Base-by-base conservation (phyloP, 139 green algal species). In the Yamagishiella unicocca region DNA sequence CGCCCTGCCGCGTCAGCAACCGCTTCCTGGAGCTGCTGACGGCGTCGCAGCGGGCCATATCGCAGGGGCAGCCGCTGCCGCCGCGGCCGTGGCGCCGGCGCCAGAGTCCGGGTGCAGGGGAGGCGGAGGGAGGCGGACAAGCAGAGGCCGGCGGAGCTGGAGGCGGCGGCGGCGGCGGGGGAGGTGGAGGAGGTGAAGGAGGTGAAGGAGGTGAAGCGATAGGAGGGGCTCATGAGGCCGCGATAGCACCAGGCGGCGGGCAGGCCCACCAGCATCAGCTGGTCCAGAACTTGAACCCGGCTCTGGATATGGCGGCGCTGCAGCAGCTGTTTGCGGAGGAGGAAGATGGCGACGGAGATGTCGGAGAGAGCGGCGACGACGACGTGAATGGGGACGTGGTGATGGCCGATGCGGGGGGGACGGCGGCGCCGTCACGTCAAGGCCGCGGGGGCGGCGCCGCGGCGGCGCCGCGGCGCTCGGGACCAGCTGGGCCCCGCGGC, bases 151-250 rank as follows among this genome's bases (percentile, higher is more conserved):
- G 43, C 29, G 42, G 21, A 29, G 37, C 37, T 19, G 38, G 38
- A 21, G 71, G 71, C 22, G 71, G 71, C 71, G 68, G 68, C 68
- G 71, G 71, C 71, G 71, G 71, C 24, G 71, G 42, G 24, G 73
- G 73, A 46, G 73, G 5, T 19, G 45, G n/a, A 10, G 5, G 1
- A 7, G 45, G 10, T 82, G 73, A 46, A n/a, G 73, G 73, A 24
- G 45, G 46, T 5, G 73, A n/a, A 2, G 73, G 46, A 35, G 46
- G n/a, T n/a, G 73, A 29, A 27, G 73, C n/a, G n/a, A n/a, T n/a
- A 45, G 45, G 45, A 67, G 9, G 24, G 42, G 71, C 42, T 6
- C 24, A 42, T 38, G 42, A 40, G 71, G n/a, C n/a, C n/a, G n/a
- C n/a, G n/a, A n/a, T n/a, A n/a, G n/a, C n/a, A n/a, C n/a, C n/a